Percentiles rank a stretch among this genome's conserved stretches.
Evolutionary conservation across 805 yeast species (phyloP).

Genomic region (Metschnikowia chrysomelidarum): DNA sequence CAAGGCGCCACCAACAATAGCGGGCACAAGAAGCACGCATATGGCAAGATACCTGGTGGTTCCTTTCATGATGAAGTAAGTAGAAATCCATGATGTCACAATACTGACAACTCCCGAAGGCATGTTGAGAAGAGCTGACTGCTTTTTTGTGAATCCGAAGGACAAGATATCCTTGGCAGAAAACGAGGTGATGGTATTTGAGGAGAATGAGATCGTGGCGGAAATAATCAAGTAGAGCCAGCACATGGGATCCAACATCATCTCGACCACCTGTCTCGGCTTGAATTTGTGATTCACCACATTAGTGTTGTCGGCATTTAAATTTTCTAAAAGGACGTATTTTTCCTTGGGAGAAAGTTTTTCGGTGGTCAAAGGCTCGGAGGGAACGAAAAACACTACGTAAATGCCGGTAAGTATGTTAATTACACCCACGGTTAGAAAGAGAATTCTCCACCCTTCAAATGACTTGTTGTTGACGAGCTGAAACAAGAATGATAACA

Average conservation of each 20-base stretch:
- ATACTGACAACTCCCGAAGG: constrained; percentile 23
- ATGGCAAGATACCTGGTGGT: constrained; percentile 18
- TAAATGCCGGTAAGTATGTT: constrained; percentile 18
- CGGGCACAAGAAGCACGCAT: constrained; percentile 18
- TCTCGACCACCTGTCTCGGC: constrained; percentile 16
- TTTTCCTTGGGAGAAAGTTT: constrained; percentile 19
- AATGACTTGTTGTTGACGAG: constrained; percentile 12
- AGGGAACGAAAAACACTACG: constrained; percentile 19
- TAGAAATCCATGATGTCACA: constrained; percentile 17
- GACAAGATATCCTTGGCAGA: constrained; percentile 18
- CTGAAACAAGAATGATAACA: constrained; percentile 20
- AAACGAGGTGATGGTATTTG: constrained; percentile 21
- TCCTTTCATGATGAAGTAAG: constrained; percentile 21
- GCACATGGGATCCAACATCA: constrained; percentile 18
- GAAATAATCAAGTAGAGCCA: constrained; percentile 21
- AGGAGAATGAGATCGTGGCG: constrained; percentile 21
- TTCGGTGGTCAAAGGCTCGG: constrained; percentile 16
- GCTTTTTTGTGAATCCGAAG: constrained; percentile 20
- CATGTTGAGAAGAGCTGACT: constrained; percentile 22
- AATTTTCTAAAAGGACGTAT: constrained; percentile 16
- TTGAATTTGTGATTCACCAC: constrained; percentile 15
- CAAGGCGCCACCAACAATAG: constrained; percentile 21
- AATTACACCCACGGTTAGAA: constrained; percentile 19
- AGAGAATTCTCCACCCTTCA: constrained; percentile 21
- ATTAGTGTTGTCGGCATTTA: constrained; percentile 16